Percentiles rank a stretch among this genome's conserved stretches.
These are phyloP conservation scores for Termitomyces sp. DNA, from an alignment of 768 basidiomycete genomes.

Conservation along the genomic window DNA sequence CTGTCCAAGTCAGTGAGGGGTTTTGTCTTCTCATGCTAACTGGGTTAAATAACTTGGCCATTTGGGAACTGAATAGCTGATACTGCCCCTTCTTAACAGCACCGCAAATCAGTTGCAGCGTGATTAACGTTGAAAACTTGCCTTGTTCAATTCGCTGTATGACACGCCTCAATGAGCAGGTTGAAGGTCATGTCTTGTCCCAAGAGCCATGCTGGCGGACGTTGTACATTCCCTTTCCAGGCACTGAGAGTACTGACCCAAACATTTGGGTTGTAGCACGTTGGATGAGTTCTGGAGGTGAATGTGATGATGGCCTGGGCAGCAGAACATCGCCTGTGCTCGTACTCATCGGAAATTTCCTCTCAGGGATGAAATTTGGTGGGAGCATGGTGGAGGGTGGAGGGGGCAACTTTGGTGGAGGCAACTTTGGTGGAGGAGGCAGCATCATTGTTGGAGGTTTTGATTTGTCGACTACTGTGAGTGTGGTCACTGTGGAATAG, in stretches of 20 bases:
- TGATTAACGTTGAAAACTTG: neutral
- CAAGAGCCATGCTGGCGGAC: constrained; percentile 61
- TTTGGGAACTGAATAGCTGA: constrained; percentile 17
- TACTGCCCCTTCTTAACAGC: neutral
- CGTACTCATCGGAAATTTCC: constrained; percentile 44
- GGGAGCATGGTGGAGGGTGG: constrained; percentile 73
- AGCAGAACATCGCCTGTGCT: constrained; percentile 63
- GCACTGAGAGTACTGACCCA: constrained; percentile 59
- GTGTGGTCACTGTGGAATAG: constrained; percentile 47
- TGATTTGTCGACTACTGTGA: constrained; percentile 66
- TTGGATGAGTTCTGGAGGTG: constrained; percentile 88
- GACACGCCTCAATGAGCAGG: neutral
- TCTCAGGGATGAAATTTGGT: constrained; percentile 74
- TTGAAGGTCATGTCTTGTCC: neutral
- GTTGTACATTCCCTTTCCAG: constrained; percentile 44
- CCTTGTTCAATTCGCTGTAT: neutral
- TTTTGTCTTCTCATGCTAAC: constrained; percentile 4
- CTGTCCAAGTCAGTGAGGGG: too few relatives aligned
- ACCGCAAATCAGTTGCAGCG: neutral
- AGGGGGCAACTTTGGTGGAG: constrained; percentile 72
- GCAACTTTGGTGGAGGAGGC: too few relatives aligned
- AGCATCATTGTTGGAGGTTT: constrained; percentile 84
- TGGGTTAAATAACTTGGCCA: constrained; percentile 7
- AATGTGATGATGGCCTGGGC: constrained; percentile 88
- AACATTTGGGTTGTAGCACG: constrained; percentile 88